A percentile compares a stretch with the other conserved stretches of the same genome.
phyloP scores from a whole-genome alignment of 352 stramenopile genomes.

The Heterotrichella gracilis region DNA sequence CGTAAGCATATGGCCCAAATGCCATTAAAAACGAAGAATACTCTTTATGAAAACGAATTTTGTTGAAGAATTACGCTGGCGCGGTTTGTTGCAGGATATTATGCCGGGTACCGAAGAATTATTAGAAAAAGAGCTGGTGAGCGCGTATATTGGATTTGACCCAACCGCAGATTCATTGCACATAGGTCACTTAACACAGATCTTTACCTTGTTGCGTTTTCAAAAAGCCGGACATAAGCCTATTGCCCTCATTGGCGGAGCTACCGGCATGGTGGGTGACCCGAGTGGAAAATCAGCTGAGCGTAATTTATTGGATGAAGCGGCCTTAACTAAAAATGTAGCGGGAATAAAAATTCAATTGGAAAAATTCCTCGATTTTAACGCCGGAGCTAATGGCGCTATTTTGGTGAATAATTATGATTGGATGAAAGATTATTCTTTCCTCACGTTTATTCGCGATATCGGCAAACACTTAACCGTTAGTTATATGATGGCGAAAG shows the following conservation, averaged over 20 bases:
- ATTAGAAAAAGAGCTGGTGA: neutral
- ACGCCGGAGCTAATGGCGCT: slow-evolving; percentile 35
- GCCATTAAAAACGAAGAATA: too few species aligned
- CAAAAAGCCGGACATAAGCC: slow-evolving; percentile 42
- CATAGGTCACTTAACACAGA: slow-evolving; percentile 45
- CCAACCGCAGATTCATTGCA: slow-evolving; percentile 55
- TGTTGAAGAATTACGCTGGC: slow-evolving; percentile 2
- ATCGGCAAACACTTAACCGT: slow-evolving; percentile 79
- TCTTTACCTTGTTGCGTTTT: slow-evolving; percentile 27
- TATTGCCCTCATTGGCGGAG: slow-evolving; percentile 43
- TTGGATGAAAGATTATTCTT: slow-evolving; percentile 66
- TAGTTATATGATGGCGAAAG: slow-evolving; percentile 84
- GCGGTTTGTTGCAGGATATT: neutral
- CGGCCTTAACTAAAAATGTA: slow-evolving; percentile 51
- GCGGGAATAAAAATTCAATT: slow-evolving; percentile 52
- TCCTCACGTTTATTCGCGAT: slow-evolving; percentile 79
- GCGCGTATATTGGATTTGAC: slow-evolving; percentile 46
- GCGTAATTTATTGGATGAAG: slow-evolving; percentile 60
- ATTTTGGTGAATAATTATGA: slow-evolving; percentile 90
- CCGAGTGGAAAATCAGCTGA: slow-evolving; percentile 86
- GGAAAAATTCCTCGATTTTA: slow-evolving; percentile 64
- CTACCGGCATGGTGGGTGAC: slow-evolving; percentile 71
- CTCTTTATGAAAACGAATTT: slow-evolving; percentile 6
- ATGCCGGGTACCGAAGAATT: neutral
- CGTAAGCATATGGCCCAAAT: too few species aligned